A percentile compares a stretch with the other conserved stretches of the same genome.
Evolutionary conservation across 768 basidiomycete genomes (phyloP).

Genomic region (Imleria badia): DNA sequence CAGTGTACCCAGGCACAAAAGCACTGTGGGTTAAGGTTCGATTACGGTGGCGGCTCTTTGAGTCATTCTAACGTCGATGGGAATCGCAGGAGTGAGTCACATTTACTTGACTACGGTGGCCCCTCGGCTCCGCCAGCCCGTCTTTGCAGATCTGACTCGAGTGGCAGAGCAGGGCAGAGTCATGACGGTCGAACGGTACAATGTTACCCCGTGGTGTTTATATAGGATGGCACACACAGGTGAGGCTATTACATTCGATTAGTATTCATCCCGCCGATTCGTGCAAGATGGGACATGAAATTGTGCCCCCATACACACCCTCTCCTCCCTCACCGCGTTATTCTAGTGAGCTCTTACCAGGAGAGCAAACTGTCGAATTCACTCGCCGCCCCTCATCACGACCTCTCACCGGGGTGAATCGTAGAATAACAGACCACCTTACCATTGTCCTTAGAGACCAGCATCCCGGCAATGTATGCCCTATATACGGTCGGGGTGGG

Average conservation of each 20-base stretch:
- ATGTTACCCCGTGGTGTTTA: not conserved
- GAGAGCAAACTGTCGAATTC: constrained; percentile 51
- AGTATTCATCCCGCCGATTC: not conserved
- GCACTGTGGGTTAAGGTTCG: not conserved
- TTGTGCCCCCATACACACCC: constrained; percentile 51
- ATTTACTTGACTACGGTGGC: too few relatives aligned
- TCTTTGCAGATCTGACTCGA: constrained; percentile 2
- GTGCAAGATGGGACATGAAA: constrained; percentile 9
- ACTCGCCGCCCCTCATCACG: constrained; percentile 28
- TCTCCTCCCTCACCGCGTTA: constrained; percentile 55
- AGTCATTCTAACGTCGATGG: not conserved
- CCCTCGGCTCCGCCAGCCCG: not conserved
- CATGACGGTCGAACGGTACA: not conserved
- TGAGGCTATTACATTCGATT: not conserved
- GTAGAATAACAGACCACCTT: constrained; percentile 30
- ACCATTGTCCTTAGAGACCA: constrained; percentile 26
- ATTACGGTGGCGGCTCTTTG: not conserved
- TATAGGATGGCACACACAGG: not conserved
- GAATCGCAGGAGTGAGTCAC: not conserved
- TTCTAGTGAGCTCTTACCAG: constrained; percentile 47
- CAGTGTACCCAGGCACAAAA: not conserved
- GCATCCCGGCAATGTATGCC: constrained; percentile 20
- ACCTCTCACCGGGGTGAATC: constrained; percentile 20
- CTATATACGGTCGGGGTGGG: constrained; percentile 19
- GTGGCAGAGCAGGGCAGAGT: not conserved